These are phyloP conservation scores for Cicer chorassanicum DNA, from an alignment of 306 rosid species.

Conservation along the genomic window DNA sequence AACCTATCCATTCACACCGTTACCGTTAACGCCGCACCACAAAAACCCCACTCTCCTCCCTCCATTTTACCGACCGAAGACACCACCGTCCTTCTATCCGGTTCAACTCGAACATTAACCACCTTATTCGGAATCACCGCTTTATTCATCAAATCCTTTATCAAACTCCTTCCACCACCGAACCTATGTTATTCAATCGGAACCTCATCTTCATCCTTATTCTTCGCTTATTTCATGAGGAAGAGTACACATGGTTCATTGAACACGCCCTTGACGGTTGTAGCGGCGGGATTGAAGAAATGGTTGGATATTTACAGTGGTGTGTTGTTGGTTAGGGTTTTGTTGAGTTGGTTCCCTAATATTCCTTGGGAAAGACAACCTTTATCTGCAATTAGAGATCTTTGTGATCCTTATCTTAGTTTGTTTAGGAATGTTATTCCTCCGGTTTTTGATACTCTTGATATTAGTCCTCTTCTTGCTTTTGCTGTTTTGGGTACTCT, in stretches of 20 bases:
- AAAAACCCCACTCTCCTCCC: background rate
- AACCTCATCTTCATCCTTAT: background rate
- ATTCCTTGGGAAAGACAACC: slow-evolving; percentile 97
- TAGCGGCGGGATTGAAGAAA: slow-evolving; percentile 87
- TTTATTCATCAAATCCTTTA: slow-evolving; percentile 4
- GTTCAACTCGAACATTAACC: slow-evolving; percentile 43
- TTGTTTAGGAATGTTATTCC: slow-evolving; percentile 88
- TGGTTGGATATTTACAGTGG: slow-evolving; percentile 98
- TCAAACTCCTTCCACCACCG: slow-evolving; percentile 13
- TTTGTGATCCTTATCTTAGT: slow-evolving; percentile 88
- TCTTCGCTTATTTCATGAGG: slow-evolving; percentile 60
- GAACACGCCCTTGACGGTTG: slow-evolving; percentile 93
- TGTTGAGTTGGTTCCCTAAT: slow-evolving; percentile 97
- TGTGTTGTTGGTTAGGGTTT: slow-evolving; percentile 91
- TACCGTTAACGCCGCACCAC: background rate
- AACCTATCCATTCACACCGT: background rate
- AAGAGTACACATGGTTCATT: slow-evolving; percentile 56
- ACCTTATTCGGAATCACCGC: slow-evolving; percentile 6
- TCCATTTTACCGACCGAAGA: too few relatives aligned
- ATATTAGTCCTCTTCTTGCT: slow-evolving; percentile 91
- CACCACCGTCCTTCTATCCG: background rate
- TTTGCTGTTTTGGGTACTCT: slow-evolving; percentile 88
- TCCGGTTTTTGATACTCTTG: slow-evolving; percentile 81
- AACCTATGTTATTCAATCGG: background rate
- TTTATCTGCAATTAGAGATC: slow-evolving; percentile 83